Evolutionary conservation across 805 yeast species (phyloP).

Genomic region (Komagataella phaffii): DNA sequence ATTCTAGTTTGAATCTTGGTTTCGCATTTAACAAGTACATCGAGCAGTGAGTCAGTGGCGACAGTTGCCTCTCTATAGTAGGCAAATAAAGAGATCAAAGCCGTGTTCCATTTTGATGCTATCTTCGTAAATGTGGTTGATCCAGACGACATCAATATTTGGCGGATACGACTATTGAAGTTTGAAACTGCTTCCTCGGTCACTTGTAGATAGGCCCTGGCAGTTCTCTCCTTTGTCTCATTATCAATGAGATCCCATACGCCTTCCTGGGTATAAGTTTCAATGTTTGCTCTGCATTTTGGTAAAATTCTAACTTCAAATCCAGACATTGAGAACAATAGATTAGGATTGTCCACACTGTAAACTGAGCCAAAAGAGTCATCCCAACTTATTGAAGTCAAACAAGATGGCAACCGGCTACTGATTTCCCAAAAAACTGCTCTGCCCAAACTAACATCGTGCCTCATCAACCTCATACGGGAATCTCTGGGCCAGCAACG

Average conservation of each 20-base stretch:
- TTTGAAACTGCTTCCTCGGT: conserved; percentile 66
- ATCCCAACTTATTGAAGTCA: conserved; percentile 68
- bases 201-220: conserved; percentile 77
- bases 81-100: conserved; percentile 71
- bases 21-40: conserved; percentile 78
- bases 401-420: conserved; percentile 63
- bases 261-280: conserved; percentile 53
- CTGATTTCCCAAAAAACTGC: conserved; percentile 88
- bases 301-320: conserved; percentile 89
- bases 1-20: conserved; percentile 90
- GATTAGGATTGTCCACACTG: conserved; percentile 79
- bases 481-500: conserved; percentile 92
- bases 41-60: conserved; percentile 66
- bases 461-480: conserved; percentile 81
- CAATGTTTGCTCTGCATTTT: conserved; percentile 42
- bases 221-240: conserved; percentile 69
- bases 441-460: conserved; percentile 84
- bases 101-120: conserved; percentile 93
- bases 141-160: conserved; percentile 89
- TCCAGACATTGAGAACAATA: conserved; percentile 86
- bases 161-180: conserved; percentile 76
- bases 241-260: conserved; percentile 81
- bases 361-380: conserved; percentile 78
- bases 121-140: conserved; percentile 90
- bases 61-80: conserved; percentile 91